Evolutionary conservation across 768 basidiomycete species (phyloP).

Genomic region (Tremella yokohamensis): DNA sequence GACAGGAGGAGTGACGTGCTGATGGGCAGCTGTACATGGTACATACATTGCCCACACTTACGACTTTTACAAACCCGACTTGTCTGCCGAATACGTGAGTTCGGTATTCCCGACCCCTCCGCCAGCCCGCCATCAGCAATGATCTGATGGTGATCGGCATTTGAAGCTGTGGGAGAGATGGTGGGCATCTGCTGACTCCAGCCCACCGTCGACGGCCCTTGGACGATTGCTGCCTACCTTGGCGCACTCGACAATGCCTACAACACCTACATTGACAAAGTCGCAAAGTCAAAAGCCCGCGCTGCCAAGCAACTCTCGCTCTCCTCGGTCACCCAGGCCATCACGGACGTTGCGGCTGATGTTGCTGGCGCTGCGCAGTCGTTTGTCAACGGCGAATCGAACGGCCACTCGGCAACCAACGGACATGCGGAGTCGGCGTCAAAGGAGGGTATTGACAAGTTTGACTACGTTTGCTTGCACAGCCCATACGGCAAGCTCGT

Average conservation of each 20-base stretch:
- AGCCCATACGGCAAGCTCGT: conserved; percentile 98
- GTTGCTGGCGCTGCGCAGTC: conserved; percentile 35
- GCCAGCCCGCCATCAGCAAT: neutral
- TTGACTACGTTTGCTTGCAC: conserved; percentile 95
- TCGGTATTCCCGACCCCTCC: neutral
- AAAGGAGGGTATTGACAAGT: conserved; percentile 67
- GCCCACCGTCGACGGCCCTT: conserved; percentile 94
- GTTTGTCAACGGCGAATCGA: conserved; percentile 48
- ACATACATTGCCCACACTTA: conserved; percentile 97
- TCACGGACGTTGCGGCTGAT: conserved; percentile 45
- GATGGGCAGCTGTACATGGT: conserved; percentile 76
- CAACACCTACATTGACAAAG: conserved; percentile 75
- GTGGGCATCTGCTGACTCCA: conserved; percentile 15
- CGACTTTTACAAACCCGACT: conserved; percentile 98
- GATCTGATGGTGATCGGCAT: too few relatives aligned
- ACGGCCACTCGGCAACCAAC: conserved; percentile 43
- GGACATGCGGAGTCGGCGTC: conserved; percentile 19
- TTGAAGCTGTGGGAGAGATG: too few relatives aligned
- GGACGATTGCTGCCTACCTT: conserved; percentile 91
- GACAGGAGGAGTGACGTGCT: too few relatives aligned
- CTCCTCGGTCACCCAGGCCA: conserved; percentile 51
- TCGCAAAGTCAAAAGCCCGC: conserved; percentile 56
- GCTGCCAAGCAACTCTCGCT: conserved; percentile 55
- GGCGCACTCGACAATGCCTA: conserved; percentile 89
- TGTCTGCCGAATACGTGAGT: conserved; percentile 55